phyloP scores from a whole-genome alignment of 768 basidiomycete genomes.

The Auriculariales sp. region DNA sequence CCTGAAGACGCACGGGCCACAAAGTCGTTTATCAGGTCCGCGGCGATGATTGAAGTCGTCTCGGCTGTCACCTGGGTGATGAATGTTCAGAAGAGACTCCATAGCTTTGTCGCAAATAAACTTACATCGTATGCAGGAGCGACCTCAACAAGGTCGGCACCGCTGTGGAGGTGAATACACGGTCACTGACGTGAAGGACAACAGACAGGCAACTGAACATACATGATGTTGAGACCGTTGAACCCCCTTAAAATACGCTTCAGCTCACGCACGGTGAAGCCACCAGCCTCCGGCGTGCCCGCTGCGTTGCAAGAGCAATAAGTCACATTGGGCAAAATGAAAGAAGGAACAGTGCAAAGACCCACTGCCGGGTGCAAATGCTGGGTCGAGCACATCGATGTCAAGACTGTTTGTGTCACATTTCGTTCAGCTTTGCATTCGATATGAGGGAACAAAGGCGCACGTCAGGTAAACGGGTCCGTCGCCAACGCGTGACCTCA shows the following conservation, averaged over 20 bases:
- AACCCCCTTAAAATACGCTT: conserved; percentile 71
- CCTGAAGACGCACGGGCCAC: too few species aligned
- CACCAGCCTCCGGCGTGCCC: conserved; percentile 73
- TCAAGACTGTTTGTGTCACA: conserved; percentile 36
- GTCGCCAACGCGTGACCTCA: conserved; percentile 56
- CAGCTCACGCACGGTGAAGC: conserved; percentile 72
- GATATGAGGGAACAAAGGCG: not conserved
- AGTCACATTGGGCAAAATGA: not conserved
- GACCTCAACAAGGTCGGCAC: conserved; percentile 62
- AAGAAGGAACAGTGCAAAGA: conserved; percentile 1
- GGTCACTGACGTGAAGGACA: not conserved
- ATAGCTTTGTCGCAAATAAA: conserved; percentile 1
- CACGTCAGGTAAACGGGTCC: conserved; percentile 66
- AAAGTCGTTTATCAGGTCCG: conserved; percentile 56
- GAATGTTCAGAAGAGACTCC: not conserved
- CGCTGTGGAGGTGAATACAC: conserved; percentile 22
- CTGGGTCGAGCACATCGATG: conserved; percentile 76
- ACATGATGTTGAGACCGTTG: conserved; percentile 70
- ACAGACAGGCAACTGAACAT: conserved; percentile 13
- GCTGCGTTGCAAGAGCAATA: conserved; percentile 25
- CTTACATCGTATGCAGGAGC: conserved; percentile 57
- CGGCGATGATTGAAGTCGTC: conserved; percentile 53
- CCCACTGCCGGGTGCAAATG: conserved; percentile 65
- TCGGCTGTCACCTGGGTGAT: conserved; percentile 29
- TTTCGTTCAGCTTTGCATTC: not conserved